Base-by-base conservation (phyloP, 169 alveolate species). In the Plasmodium yoelii region DNA sequence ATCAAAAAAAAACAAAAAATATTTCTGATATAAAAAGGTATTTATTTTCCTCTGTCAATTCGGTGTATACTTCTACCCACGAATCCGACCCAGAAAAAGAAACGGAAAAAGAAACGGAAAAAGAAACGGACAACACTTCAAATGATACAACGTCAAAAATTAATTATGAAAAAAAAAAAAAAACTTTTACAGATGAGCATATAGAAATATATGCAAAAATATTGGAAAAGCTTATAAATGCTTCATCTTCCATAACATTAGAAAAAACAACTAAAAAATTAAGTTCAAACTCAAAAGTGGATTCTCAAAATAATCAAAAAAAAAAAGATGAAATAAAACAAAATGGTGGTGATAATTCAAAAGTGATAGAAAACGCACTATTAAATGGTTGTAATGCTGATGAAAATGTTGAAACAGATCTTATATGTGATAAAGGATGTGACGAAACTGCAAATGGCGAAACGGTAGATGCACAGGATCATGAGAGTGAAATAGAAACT, bases 151-250 rank as follows among this genome's bases (percentile, higher is more conserved):
- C 13, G 19, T 5, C 26, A 9, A 28, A 82, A 24, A 28, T 12
- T 69, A 46, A 28, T 39, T 13, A 18, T 39, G 70, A 28, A 44
- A 12, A 19, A 19, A 63, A 19, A 19, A 63, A 77, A 64, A 61
- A 61, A 34, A 77, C 53, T 5, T 82, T 82, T 46, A 82, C 90
- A 2, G 42, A 67, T 9, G 90, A 82, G 47, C 80, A 82, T n/a
- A 82, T 82, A 67, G 34, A 70, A 18, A 28, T 82, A 51, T 82
- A 82, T 67, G 71, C 90, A 2, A 64, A 67, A 7, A 53, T 67
- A 28, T 15, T 82, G 42, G 73, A 82, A 24, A 82, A 67, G 15
- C 47, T 82, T 7, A 19, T 82, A 53, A 67, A 47, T 13, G 71
- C 44, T 22, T 82, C 90, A 3, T 19, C 42, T 1, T 34, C 42